Evolutionary conservation across 106 monocot species (phyloP).

Genomic region (Dioscorea alata): DNA sequence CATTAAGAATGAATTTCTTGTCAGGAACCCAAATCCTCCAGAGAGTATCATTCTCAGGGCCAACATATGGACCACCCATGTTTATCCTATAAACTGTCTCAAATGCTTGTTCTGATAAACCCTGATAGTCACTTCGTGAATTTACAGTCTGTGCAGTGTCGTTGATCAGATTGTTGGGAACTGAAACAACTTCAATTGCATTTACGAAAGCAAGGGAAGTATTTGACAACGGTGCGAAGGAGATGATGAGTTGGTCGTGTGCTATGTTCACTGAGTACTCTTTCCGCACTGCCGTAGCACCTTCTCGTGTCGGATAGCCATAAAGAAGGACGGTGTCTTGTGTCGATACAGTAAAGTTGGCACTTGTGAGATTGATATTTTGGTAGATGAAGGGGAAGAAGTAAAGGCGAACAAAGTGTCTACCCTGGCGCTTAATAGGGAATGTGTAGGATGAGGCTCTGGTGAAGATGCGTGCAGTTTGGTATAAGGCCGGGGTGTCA

Average conservation of each 20-base stretch:
- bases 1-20: constrained; percentile 17
- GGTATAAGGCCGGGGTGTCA: constrained; percentile 35
- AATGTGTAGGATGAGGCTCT: constrained; percentile 42
- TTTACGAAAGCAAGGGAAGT: constrained; percentile 52
- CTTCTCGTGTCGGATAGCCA: constrained; percentile 24
- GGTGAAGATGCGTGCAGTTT: constrained; percentile 58
- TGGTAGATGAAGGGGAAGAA: constrained; percentile 62
- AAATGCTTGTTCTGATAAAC: constrained; percentile 30
- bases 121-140: constrained; percentile 17
- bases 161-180: constrained; percentile 48
- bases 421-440: constrained; percentile 28
- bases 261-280: constrained; percentile 50
- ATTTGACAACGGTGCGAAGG: constrained; percentile 36
- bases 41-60: constrained; percentile 51
- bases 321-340: constrained; percentile 32
- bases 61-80: constrained; percentile 50
- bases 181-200: constrained; percentile 70
- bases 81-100: constrained; percentile 75
- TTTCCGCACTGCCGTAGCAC: constrained; percentile 16
- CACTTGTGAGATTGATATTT: constrained; percentile 31
- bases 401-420: constrained; percentile 73
- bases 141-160: constrained; percentile 35
- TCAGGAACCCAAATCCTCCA: constrained; percentile 69
- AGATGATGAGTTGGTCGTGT: constrained; percentile 16
- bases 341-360: constrained; percentile 47